phyloP scores from a whole-genome alignment of 805 yeast genomes.

The Yarrowia sp. region DNA sequence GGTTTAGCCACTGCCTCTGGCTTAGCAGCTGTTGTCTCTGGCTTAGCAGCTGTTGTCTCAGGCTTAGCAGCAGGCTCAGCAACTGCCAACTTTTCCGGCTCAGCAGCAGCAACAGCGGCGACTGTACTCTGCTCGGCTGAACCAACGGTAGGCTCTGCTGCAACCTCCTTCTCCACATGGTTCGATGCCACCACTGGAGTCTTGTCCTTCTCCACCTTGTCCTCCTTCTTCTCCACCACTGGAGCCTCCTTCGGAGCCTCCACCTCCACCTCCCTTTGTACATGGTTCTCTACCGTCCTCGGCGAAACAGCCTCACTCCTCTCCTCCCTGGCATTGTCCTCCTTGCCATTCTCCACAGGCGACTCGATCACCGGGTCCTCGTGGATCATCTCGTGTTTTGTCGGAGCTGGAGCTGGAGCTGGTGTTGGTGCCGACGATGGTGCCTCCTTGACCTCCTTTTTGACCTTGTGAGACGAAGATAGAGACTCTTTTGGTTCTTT shows the following conservation, averaged over 20 bases:
- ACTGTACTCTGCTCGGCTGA: no score
- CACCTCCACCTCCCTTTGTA: slow-evolving; percentile 17
- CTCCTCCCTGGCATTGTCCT: neutral
- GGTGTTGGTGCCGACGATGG: neutral
- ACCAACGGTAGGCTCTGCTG: no score
- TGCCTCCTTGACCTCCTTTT: neutral
- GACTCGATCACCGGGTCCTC: neutral
- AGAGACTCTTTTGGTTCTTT: no score
- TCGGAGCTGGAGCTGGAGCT: neutral
- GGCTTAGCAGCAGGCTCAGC: neutral
- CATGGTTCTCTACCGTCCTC: neutral
- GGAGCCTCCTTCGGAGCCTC: neutral
- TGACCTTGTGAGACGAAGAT: no score
- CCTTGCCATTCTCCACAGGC: neutral
- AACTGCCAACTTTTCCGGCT: neutral
- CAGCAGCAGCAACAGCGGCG: neutral
- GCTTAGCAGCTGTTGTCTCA: neutral
- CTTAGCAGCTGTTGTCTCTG: neutral
- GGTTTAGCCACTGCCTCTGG: neutral
- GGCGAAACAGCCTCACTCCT: neutral
- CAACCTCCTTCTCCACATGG: neutral
- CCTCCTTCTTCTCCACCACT: neutral
- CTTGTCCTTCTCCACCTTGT: neutral
- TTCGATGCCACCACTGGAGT: neutral
- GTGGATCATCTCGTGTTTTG: neutral